Conservation (phyloP, 1,284 basidiomycete genomes). For the Fomitopsis pinicola region DNA sequence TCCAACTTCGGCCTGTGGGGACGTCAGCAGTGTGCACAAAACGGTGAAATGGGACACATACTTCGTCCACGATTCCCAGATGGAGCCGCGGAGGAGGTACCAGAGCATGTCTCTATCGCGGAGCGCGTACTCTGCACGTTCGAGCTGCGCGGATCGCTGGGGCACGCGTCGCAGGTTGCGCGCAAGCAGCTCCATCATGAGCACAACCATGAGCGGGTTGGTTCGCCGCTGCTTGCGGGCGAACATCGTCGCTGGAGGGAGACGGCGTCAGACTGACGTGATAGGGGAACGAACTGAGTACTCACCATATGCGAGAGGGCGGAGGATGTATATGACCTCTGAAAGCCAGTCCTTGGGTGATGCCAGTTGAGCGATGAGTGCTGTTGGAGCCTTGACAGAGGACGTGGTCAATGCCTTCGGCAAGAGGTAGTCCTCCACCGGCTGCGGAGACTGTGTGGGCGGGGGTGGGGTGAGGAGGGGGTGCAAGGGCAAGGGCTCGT, state of each 20-base stretch:
- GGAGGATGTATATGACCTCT: slow-evolving; percentile 60
- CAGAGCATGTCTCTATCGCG: slow-evolving; percentile 79
- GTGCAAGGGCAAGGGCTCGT: slow-evolving; percentile 57
- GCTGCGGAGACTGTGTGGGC: slow-evolving; percentile 43
- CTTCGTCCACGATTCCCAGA: slow-evolving; percentile 87
- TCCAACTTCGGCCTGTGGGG: slow-evolving; percentile 69
- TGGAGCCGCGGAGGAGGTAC: slow-evolving; percentile 85
- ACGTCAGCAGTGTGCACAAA: slow-evolving; percentile 2
- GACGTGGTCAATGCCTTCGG: slow-evolving; percentile 73
- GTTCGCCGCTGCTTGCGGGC: slow-evolving; percentile 31
- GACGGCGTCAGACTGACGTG: slow-evolving; percentile 19
- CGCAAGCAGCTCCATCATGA: slow-evolving; percentile 62
- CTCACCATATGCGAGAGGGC: slow-evolving; percentile 73
- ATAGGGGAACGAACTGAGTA: slow-evolving; percentile 1
- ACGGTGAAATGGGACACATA: slow-evolving; percentile 28
- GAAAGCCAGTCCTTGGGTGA: slow-evolving; percentile 69
- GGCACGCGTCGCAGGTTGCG: slow-evolving; percentile 64
- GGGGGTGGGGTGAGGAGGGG: slow-evolving; percentile 53
- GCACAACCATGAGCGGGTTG: slow-evolving; percentile 52
- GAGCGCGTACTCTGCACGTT: slow-evolving; percentile 77
- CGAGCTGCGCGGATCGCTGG: slow-evolving; percentile 55
- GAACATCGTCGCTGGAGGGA: slow-evolving; percentile 23
- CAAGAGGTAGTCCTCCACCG: slow-evolving; percentile 72
- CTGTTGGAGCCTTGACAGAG: slow-evolving; percentile 62
- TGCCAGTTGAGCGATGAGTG: slow-evolving; percentile 55